Conservation (phyloP, 345 rosid species). For the Sapria himalayana region DNA sequence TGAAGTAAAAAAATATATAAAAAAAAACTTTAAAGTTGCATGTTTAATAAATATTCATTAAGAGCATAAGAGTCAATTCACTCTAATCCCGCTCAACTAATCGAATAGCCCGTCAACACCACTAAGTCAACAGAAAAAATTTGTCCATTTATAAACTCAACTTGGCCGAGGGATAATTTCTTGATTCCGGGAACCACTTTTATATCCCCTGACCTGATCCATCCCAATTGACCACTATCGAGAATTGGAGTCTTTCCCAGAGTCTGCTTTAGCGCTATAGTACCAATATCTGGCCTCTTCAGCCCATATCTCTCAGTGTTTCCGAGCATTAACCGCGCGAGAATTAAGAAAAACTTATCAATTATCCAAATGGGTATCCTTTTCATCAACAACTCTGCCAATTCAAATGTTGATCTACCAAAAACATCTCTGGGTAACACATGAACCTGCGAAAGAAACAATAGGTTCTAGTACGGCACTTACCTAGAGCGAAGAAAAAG, state of each 20-base stretch:
- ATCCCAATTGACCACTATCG: conserved; percentile 50
- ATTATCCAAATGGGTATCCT: conserved; percentile 59
- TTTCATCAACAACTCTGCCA: conserved; percentile 35
- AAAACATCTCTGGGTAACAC: conserved; percentile 70
- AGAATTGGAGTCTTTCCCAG: conserved; percentile 70
- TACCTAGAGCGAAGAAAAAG: no score
- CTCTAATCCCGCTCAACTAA: no score
- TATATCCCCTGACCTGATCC: conserved; percentile 50
- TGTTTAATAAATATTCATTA: no score
- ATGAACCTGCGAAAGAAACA: no score
- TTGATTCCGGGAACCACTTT: conserved; percentile 54
- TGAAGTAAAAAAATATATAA: no score
- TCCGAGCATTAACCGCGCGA: conserved; percentile 39
- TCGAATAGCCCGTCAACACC: no score
- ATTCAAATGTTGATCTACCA: conserved; percentile 52
- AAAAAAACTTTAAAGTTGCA: no score
- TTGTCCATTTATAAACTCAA: conserved; percentile 46
- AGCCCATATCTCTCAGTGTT: conserved; percentile 41
- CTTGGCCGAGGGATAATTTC: conserved; percentile 25
- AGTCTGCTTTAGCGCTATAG: conserved; percentile 38
- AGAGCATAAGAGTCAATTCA: no score
- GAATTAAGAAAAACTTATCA: conserved; percentile 35
- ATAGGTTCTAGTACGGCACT: no score
- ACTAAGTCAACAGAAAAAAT: conserved; percentile 43
- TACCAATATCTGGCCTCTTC: conserved; percentile 41